phyloP scores from a whole-genome alignment of 1,284 basidiomycete species.

The Mycena sp. region DNA sequence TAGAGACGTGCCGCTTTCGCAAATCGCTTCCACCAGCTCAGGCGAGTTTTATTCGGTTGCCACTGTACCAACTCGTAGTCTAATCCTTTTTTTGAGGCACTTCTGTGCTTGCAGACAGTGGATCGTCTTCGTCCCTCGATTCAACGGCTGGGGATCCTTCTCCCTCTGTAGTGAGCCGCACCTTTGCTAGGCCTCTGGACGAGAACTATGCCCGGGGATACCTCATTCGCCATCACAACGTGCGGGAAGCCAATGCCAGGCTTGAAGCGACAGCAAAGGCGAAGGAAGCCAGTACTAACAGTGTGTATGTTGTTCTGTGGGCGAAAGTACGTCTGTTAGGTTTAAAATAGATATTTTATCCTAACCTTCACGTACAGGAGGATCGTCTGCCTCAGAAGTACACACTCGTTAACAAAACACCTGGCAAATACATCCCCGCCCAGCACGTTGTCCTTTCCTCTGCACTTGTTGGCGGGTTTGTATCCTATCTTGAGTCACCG shows the following conservation, averaged over 20 bases:
- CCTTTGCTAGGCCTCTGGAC: neutral
- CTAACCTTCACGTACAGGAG: neutral
- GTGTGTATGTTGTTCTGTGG: neutral
- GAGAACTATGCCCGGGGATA: neutral
- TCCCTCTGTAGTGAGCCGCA: neutral
- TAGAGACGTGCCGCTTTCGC: neutral
- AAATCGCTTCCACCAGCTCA: neutral
- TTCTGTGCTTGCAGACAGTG: neutral
- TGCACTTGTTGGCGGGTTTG: neutral
- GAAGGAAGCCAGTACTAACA: neutral
- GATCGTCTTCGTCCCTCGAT: neutral
- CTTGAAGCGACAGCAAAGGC: neutral
- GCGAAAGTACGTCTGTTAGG: neutral
- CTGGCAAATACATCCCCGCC: neutral
- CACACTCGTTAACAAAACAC: neutral
- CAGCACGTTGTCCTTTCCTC: neutral
- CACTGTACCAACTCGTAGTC: neutral
- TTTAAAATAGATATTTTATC: neutral
- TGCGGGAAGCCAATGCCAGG: neutral
- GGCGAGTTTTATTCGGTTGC: neutral
- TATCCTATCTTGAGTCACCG: constrained; percentile 1
- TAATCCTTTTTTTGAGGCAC: neutral
- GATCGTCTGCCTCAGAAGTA: neutral
- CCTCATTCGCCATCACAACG: neutral
- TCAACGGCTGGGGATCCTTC: no score